These are phyloP conservation scores for Jacaranda copaia DNA, from an alignment of 257 asterid genomes.

Conservation along the genomic window DNA sequence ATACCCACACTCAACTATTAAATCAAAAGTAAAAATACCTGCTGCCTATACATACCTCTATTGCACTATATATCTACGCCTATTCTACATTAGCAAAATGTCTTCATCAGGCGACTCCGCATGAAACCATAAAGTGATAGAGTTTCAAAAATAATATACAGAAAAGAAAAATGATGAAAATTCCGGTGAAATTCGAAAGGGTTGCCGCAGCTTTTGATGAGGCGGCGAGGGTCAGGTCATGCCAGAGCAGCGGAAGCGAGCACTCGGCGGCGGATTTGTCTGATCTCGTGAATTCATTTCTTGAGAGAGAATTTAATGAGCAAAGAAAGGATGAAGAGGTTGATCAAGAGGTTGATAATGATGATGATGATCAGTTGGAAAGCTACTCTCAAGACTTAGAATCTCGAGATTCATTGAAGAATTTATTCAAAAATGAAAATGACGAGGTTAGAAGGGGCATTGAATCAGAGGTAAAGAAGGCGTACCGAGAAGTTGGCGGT, in stretches of 20 bases:
- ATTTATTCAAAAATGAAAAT: conserved; percentile 17
- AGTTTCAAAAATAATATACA: background rate
- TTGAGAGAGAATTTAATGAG: conserved; percentile 54
- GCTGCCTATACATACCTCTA: background rate
- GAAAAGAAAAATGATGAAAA: conserved; percentile 45
- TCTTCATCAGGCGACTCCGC: too few relatives aligned
- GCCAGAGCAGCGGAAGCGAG: conserved; percentile 89
- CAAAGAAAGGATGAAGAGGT: conserved; percentile 2
- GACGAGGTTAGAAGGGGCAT: conserved; percentile 42
- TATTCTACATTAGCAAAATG: background rate
- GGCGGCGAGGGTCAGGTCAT: conserved; percentile 53
- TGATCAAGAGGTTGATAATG: background rate
- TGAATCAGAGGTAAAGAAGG: conserved; percentile 40
- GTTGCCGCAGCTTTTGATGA: conserved; percentile 71
- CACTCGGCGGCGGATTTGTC: conserved; percentile 74
- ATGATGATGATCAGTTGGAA: conserved; percentile 20
- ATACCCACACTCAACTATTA: background rate
- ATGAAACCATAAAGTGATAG: too few relatives aligned
- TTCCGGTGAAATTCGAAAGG: conserved; percentile 61
- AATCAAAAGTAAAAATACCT: too few relatives aligned
- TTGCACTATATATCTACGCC: background rate
- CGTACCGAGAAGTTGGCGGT: conserved; percentile 26
- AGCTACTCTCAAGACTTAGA: conserved; percentile 23
- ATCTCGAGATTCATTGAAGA: conserved; percentile 37
- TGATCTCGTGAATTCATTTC: conserved; percentile 68